These are phyloP conservation scores for Trichoderma harzianum DNA, from an alignment of 2,329 filamentous ascomycete genomes.

Conservation along the genomic window DNA sequence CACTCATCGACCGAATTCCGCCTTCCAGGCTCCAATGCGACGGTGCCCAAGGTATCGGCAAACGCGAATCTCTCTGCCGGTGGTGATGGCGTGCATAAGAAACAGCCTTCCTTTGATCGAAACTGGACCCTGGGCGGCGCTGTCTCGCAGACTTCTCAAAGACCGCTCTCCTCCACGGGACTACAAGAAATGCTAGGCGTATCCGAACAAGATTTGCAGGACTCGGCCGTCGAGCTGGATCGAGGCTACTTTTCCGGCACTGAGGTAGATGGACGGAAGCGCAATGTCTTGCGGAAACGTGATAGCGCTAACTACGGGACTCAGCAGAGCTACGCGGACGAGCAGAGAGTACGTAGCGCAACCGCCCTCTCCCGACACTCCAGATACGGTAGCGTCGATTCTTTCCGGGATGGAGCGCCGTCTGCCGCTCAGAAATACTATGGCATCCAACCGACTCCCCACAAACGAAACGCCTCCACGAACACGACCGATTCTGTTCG, in stretches of 20 bases:
- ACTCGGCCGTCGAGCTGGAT: slow-evolving; percentile 64
- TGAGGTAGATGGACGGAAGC: slow-evolving; percentile 71
- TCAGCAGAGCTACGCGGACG: slow-evolving; percentile 74
- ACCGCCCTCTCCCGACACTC: slow-evolving; percentile 69
- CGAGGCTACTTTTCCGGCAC: slow-evolving; percentile 91
- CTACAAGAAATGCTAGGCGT: slow-evolving; percentile 42
- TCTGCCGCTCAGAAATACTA: slow-evolving; percentile 66
- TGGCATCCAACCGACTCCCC: slow-evolving; percentile 45
- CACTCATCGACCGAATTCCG: slow-evolving; percentile 83
- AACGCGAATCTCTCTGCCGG: slow-evolving; percentile 42
- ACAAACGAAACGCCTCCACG: slow-evolving; percentile 61
- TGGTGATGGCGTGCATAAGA: slow-evolving; percentile 51
- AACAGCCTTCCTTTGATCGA: slow-evolving; percentile 66
- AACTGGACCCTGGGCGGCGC: slow-evolving; percentile 65
- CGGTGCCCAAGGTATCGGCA: slow-evolving; percentile 40
- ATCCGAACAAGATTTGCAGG: slow-evolving; percentile 41
- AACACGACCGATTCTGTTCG: slow-evolving; percentile 54
- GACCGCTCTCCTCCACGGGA: slow-evolving; percentile 53
- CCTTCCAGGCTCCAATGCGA: slow-evolving; percentile 28
- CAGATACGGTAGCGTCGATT: slow-evolving; percentile 75
- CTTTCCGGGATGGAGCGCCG: slow-evolving; percentile 59
- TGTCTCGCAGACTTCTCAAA: slow-evolving; percentile 36
- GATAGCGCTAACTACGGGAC: slow-evolving; percentile 61
- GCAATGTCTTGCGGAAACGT: slow-evolving; percentile 79
- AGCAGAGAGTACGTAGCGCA: slow-evolving; percentile 64